Percentiles rank a stretch among this genome's conserved stretches.
These are phyloP conservation scores for Pelargonium myrrhifolium DNA, from an alignment of 441 rosid genomes.

Conservation along the genomic window DNA sequence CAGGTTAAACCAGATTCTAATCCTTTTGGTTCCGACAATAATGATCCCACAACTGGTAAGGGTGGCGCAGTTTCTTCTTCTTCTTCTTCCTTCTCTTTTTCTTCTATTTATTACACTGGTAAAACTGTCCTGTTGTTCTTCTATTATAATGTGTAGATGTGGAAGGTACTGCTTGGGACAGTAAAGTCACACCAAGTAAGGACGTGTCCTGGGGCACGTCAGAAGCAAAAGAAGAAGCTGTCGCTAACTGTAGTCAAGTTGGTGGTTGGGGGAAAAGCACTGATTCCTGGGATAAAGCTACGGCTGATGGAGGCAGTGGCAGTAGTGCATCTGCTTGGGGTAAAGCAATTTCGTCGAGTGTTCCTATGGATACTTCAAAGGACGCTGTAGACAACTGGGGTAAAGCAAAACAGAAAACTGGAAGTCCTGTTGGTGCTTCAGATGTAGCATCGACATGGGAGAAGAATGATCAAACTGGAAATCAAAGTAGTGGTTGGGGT, in stretches of 20 bases:
- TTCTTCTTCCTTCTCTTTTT: not conserved
- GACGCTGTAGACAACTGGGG: conserved; percentile 33
- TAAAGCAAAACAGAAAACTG: conserved; percentile 18
- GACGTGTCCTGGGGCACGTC: conserved; percentile 47
- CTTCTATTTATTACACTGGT: not conserved
- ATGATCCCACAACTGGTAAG: conserved; percentile 32
- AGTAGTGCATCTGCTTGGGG: conserved; percentile 37
- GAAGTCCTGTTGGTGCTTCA: conserved; percentile 19
- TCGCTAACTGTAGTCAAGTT: conserved; percentile 29
- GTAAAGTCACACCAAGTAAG: conserved; percentile 30
- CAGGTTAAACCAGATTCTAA: conserved; percentile 28
- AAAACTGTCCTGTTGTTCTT: not conserved
- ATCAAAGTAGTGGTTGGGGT: not conserved
- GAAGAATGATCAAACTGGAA: conserved; percentile 10
- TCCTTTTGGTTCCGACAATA: conserved; percentile 20
- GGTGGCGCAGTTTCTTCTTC: not conserved
- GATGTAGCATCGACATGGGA: conserved; percentile 19
- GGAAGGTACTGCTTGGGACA: conserved; percentile 42
- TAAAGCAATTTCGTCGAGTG: conserved; percentile 26
- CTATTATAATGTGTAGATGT: conserved; percentile 19
- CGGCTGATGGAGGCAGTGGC: conserved; percentile 27
- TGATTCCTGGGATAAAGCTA: conserved; percentile 48
- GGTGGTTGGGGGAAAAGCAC: conserved; percentile 32
- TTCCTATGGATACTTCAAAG: conserved; percentile 20
- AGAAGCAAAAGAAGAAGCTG: conserved; percentile 32